A percentile compares a stretch with the other conserved stretches of the same genome.
Evolutionary conservation across 345 rosid species (phyloP).

Genomic region (Turritis glabra): DNA sequence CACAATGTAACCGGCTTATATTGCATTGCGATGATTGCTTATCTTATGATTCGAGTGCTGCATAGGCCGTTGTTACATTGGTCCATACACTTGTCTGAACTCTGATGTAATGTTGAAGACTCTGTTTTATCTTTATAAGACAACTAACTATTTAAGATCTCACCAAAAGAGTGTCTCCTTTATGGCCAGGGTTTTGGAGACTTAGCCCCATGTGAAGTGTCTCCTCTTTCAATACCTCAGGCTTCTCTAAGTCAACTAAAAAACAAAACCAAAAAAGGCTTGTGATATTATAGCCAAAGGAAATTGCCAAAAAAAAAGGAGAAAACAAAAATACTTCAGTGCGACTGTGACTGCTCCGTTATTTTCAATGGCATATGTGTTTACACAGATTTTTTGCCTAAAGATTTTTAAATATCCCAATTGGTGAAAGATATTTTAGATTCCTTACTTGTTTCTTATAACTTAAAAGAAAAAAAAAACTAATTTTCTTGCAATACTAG

Average conservation of each 20-base stretch:
- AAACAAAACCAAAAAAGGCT: neutral
- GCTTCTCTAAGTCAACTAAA: constrained; percentile 7
- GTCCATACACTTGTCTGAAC: constrained; percentile 16
- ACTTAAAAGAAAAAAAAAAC: neutral
- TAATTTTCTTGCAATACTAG: neutral
- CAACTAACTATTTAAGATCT: constrained; percentile 16
- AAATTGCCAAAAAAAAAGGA: neutral
- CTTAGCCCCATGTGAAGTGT: neutral
- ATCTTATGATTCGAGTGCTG: constrained; percentile 16
- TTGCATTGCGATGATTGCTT: neutral
- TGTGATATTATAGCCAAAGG: constrained; percentile 19
- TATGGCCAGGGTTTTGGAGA: neutral
- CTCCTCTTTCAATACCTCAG: neutral
- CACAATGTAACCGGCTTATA: constrained; percentile 10
- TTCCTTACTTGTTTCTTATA: neutral
- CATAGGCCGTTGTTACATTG: constrained; percentile 19
- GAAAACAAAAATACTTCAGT: neutral
- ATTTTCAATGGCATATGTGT: constrained; percentile 1
- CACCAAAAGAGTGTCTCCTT: constrained; percentile 8
- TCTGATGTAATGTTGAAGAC: constrained; percentile 4
- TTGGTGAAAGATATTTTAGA: constrained; percentile 16
- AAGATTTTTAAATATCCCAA: constrained; percentile 4
- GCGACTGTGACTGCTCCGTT: constrained; percentile 15
- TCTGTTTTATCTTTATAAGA: neutral
- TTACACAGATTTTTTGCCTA: constrained; percentile 5